Conservation (phyloP, 2,329 filamentous ascomycete genomes). For the Aspergillus spinulosporus region DNA sequence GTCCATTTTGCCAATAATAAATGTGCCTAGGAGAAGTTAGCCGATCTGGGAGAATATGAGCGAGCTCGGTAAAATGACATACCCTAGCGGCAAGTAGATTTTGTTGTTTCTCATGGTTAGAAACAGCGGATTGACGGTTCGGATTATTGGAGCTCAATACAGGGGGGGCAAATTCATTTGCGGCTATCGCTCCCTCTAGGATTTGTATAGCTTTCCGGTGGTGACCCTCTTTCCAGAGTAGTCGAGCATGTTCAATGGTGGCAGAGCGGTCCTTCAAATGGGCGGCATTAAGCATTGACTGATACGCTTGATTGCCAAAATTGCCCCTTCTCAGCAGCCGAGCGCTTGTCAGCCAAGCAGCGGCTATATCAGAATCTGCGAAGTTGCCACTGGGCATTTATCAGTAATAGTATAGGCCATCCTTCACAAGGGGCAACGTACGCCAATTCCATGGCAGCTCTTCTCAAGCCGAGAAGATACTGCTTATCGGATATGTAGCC, state of each 20-base stretch:
- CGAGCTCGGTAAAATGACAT: slow-evolving; percentile 11
- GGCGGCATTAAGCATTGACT: slow-evolving; percentile 85
- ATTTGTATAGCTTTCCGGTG: slow-evolving; percentile 93
- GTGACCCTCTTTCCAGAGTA: slow-evolving; percentile 91
- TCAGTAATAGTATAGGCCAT: slow-evolving; percentile 29
- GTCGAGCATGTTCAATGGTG: slow-evolving; percentile 88
- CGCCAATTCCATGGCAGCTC: slow-evolving; percentile 82
- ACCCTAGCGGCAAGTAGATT: slow-evolving; percentile 53
- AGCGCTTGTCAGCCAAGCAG: slow-evolving; percentile 81
- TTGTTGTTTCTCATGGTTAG: slow-evolving; percentile 48
- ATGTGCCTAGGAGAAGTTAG: slow-evolving; percentile 60
- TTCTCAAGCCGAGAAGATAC: slow-evolving; percentile 80
- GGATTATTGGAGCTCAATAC: slow-evolving; percentile 40
- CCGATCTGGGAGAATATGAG: background rate
- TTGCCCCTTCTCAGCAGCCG: slow-evolving; percentile 83
- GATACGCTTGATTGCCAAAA: slow-evolving; percentile 84
- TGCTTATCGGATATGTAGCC: slow-evolving; percentile 92
- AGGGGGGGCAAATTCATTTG: slow-evolving; percentile 67
- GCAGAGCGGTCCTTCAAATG: slow-evolving; percentile 81
- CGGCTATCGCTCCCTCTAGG: slow-evolving; percentile 79
- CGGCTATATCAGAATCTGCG: slow-evolving; percentile 71
- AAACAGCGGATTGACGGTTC: slow-evolving; percentile 38
- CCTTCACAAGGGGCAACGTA: slow-evolving; percentile 11
- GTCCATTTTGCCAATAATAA: slow-evolving; percentile 95
- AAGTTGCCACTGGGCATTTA: slow-evolving; percentile 51